These are phyloP conservation scores for Ganoderma resinaceum DNA, from an alignment of 1,284 basidiomycete species.

Conservation along the genomic window DNA sequence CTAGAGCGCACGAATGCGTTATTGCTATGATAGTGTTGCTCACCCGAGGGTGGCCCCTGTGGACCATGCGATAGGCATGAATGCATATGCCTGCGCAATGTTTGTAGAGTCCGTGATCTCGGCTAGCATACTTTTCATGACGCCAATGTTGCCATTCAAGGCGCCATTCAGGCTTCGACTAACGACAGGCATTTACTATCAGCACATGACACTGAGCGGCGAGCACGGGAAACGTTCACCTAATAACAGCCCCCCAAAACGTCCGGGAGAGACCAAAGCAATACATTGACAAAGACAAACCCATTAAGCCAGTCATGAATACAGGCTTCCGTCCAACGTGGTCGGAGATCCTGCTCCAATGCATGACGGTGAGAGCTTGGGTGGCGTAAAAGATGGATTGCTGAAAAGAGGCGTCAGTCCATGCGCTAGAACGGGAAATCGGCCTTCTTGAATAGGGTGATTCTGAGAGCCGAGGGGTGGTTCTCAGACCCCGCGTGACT, in stretches of 20 bases:
- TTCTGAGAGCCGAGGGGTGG: not conserved
- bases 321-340: slow-evolving; percentile 76
- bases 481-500: not conserved
- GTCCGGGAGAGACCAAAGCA: slow-evolving; percentile 77
- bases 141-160: slow-evolving; percentile 69
- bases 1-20: not conserved
- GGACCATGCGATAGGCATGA: slow-evolving; percentile 70
- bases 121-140: slow-evolving; percentile 76
- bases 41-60: slow-evolving; percentile 55
- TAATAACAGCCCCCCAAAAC: slow-evolving; percentile 67
- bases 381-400: slow-evolving; percentile 78
- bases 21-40: slow-evolving; percentile 20
- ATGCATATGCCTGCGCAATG: slow-evolving; percentile 70
- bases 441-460: not conserved
- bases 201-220: not conserved
- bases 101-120: slow-evolving; percentile 80
- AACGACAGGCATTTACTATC: slow-evolving; percentile 3
- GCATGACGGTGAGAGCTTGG: slow-evolving; percentile 71
- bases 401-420: slow-evolving; percentile 43
- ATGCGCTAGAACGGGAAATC: not conserved
- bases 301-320: slow-evolving; percentile 68
- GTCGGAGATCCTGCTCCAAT: slow-evolving; percentile 80
- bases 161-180: slow-evolving; percentile 60
- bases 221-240: slow-evolving; percentile 43
- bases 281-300: slow-evolving; percentile 72